A percentile compares a stretch with the other conserved stretches of the same genome.
These are phyloP conservation scores for Ceratocystis harringtonii DNA, from an alignment of 2,329 filamentous ascomycete species.

Conservation along the genomic window DNA sequence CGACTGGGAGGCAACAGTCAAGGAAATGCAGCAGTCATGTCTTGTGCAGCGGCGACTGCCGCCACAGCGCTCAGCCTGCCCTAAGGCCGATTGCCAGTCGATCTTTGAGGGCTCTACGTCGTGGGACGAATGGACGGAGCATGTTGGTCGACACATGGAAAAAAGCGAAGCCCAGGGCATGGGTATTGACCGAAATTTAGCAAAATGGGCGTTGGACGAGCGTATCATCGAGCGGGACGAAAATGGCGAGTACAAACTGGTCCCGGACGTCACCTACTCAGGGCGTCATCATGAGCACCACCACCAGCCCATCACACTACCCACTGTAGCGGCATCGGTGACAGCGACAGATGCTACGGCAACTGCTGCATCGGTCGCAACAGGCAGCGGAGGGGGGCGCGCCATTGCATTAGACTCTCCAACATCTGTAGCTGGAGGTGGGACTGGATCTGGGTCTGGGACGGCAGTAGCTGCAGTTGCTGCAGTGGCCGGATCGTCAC, in stretches of 20 bases:
- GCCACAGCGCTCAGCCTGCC: constrained; percentile 57
- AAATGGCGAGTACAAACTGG: constrained; percentile 42
- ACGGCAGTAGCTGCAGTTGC: not conserved
- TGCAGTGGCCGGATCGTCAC: not conserved
- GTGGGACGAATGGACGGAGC: constrained; percentile 88
- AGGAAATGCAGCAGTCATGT: constrained; percentile 60
- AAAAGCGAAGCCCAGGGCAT: constrained; percentile 45
- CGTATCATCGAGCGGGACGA: constrained; percentile 45
- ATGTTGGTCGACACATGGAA: constrained; percentile 82
- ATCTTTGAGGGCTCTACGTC: constrained; percentile 56
- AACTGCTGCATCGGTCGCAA: not conserved
- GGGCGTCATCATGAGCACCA: constrained; percentile 16
- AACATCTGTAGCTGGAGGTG: not conserved
- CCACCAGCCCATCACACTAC: constrained; percentile 15
- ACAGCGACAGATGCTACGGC: not conserved
- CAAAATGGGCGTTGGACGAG: constrained; percentile 48
- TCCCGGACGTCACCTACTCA: constrained; percentile 16
- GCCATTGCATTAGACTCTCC: constrained; percentile 2
- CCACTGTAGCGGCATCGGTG: not conserved
- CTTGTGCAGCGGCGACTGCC: constrained; percentile 52
- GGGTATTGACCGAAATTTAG: constrained; percentile 42
- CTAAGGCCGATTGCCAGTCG: constrained; percentile 53
- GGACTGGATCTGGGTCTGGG: no score
- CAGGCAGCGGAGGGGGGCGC: not conserved
- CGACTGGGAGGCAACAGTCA: constrained; percentile 51